Percentiles rank a stretch among this genome's conserved stretches.
Conservation (phyloP, 495 filamentous ascomycete species). For the Aspergillus kassunensis region DNA sequence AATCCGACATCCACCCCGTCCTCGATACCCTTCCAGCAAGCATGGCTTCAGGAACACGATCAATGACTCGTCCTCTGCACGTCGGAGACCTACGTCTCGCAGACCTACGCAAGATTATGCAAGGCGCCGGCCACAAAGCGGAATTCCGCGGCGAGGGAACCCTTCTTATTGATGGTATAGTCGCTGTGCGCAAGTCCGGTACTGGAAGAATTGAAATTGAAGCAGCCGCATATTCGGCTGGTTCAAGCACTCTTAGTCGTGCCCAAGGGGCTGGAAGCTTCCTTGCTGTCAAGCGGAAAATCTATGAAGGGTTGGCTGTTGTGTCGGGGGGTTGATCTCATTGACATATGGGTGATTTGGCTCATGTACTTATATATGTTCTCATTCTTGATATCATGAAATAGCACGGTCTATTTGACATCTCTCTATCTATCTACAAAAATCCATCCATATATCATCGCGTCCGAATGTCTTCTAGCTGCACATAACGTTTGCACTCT, state of each 20-base stretch:
- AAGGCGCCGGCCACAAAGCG: slow-evolving; percentile 74
- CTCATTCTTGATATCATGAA: not conserved
- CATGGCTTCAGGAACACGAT: slow-evolving; percentile 70
- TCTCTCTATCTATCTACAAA: not conserved
- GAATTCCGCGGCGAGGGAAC: slow-evolving; percentile 95
- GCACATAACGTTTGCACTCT: not conserved
- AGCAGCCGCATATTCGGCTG: slow-evolving; percentile 53
- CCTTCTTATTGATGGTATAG: slow-evolving; percentile 78
- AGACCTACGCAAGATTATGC: slow-evolving; percentile 80
- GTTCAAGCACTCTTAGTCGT: slow-evolving; percentile 23
- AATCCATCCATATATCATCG: not conserved
- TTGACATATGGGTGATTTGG: not conserved
- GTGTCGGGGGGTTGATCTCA: slow-evolving; percentile 61
- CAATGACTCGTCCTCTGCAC: slow-evolving; percentile 82
- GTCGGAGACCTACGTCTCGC: slow-evolving; percentile 91
- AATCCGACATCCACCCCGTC: slow-evolving; percentile 48
- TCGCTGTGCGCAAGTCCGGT: slow-evolving; percentile 83
- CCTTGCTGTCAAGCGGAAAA: slow-evolving; percentile 71
- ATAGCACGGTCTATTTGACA: not conserved
- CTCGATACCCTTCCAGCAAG: slow-evolving; percentile 76
- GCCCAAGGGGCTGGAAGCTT: slow-evolving; percentile 54
- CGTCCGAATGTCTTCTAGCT: not conserved
- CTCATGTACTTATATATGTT: slow-evolving; percentile 10
- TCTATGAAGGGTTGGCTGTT: slow-evolving; percentile 80
- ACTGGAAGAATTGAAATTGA: slow-evolving; percentile 89